A percentile compares a stretch with the other conserved stretches of the same genome.
phyloP scores from a whole-genome alignment of 768 basidiomycete genomes.

The Lentinula aciculospora region DNA sequence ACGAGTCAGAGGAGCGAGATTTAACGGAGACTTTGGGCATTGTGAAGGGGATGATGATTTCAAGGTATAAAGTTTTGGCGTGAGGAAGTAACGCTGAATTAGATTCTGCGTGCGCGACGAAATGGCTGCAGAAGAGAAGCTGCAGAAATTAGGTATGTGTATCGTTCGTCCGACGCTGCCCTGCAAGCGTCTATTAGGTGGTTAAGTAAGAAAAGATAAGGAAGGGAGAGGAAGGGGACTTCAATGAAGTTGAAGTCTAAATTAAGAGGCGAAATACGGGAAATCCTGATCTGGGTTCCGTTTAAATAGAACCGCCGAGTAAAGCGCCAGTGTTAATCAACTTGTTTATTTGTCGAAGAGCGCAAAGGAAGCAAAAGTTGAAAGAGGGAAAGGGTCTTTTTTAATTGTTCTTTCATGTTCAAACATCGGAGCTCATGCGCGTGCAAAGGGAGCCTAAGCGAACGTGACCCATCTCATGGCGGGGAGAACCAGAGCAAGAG shows the following conservation, averaged over 20 bases:
- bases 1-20: not conserved
- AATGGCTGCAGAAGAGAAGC: not conserved
- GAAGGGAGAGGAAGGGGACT: slow-evolving; percentile 1
- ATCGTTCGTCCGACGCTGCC: slow-evolving; percentile 15
- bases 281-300: not conserved
- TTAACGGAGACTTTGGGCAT: not conserved
- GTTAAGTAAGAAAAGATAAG: not conserved
- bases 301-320: not conserved
- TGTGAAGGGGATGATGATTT: not conserved
- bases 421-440: not conserved
- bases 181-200: slow-evolving; percentile 19
- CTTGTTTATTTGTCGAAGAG: not conserved
- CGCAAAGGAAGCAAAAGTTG: not conserved
- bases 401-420: not conserved
- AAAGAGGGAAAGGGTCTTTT: not conserved
- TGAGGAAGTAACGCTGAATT: not conserved
- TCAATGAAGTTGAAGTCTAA: not conserved
- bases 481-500: no score
- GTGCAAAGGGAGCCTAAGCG: not conserved
- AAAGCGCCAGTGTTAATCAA: not conserved
- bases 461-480: no score
- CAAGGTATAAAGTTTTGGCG: not conserved
- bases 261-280: not conserved
- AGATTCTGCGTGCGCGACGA: not conserved
- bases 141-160: not conserved